These are phyloP conservation scores for Lecanicillium sp. DNA, from an alignment of 2,329 filamentous ascomycete genomes.

Conservation along the genomic window DNA sequence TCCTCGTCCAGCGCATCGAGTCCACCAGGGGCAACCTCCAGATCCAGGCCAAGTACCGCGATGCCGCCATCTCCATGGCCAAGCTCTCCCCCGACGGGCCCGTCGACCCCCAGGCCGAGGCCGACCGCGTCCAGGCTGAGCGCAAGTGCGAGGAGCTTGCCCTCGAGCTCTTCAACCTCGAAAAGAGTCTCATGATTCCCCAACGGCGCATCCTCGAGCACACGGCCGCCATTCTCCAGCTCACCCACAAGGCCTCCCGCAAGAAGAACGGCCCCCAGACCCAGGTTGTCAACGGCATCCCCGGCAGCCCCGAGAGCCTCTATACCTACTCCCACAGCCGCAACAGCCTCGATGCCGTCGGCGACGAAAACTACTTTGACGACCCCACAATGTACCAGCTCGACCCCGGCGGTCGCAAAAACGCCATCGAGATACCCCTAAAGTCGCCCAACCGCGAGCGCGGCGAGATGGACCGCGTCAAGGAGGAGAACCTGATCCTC, in stretches of 20 bases:
- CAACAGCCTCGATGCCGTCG: slow-evolving; percentile 49
- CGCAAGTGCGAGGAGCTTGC: slow-evolving; percentile 82
- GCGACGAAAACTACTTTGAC: slow-evolving; percentile 63
- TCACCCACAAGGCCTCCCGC: slow-evolving; percentile 76
- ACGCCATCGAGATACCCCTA: slow-evolving; percentile 50
- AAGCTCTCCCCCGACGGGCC: slow-evolving; percentile 64
- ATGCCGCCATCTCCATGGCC: slow-evolving; percentile 82
- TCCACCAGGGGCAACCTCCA: slow-evolving; percentile 75
- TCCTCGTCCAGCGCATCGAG: slow-evolving; percentile 70
- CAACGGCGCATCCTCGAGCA: slow-evolving; percentile 77
- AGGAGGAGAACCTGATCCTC: slow-evolving; percentile 17
- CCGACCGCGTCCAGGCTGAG: slow-evolving; percentile 67
- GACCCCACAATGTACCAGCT: slow-evolving; percentile 68
- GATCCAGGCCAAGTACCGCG: slow-evolving; percentile 88
- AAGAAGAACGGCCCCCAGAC: slow-evolving; percentile 41
- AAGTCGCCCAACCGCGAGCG: slow-evolving; percentile 49
- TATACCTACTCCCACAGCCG: slow-evolving; percentile 61
- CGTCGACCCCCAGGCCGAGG: slow-evolving; percentile 57
- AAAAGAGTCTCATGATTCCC: slow-evolving; percentile 68
- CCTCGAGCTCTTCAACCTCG: slow-evolving; percentile 70
- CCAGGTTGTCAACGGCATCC: slow-evolving; percentile 50
- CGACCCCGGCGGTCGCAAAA: slow-evolving; percentile 41
- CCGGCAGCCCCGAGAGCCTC: slow-evolving; percentile 71
- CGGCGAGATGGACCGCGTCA: slow-evolving; percentile 11
- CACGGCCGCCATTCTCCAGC: slow-evolving; percentile 84